These are phyloP conservation scores for Fusarium virguliforme DNA, from an alignment of 2,329 filamentous ascomycete genomes.

Conservation along the genomic window DNA sequence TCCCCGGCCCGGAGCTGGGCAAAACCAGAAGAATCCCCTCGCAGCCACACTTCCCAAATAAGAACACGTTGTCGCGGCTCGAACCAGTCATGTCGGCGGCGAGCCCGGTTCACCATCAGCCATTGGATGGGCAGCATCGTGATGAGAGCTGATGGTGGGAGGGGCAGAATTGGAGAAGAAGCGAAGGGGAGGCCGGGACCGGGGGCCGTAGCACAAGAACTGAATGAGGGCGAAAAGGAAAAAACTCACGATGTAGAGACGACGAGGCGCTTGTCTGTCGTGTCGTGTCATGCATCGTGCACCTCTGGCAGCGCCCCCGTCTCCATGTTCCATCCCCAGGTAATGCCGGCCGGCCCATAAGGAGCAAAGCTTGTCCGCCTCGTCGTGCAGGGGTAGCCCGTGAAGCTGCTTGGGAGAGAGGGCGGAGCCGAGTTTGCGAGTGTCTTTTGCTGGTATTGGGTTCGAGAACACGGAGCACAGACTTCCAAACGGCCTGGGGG, in stretches of 20 bases:
- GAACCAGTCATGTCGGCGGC: conserved; percentile 35
- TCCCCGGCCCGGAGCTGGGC: conserved; percentile 25
- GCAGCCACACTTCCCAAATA: conserved; percentile 33
- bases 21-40: conserved; percentile 26
- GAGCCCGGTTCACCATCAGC: conserved; percentile 29
- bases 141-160: conserved; percentile 44
- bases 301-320: conserved; percentile 8
- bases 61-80: conserved; percentile 39
- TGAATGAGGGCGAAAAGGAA: background rate
- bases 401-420: conserved; percentile 25
- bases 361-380: conserved; percentile 32
- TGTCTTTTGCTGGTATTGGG: conserved; percentile 31
- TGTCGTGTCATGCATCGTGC: conserved; percentile 29
- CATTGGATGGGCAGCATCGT: conserved; percentile 37
- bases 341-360: conserved; percentile 22
- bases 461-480: conserved; percentile 40
- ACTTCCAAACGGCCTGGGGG: conserved; percentile 29
- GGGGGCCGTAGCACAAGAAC: conserved; percentile 31
- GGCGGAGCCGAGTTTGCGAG: conserved; percentile 25
- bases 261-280: conserved; percentile 22
- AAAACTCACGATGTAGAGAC: conserved; percentile 36
- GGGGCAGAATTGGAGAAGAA: conserved; percentile 40
- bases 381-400: conserved; percentile 30
- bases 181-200: conserved; percentile 24
- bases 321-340: conserved; percentile 28